A percentile compares a stretch with the other conserved stretches of the same genome.
phyloP scores from a whole-genome alignment of 352 stramenopile species.

The Thraustochytrium striatum region DNA sequence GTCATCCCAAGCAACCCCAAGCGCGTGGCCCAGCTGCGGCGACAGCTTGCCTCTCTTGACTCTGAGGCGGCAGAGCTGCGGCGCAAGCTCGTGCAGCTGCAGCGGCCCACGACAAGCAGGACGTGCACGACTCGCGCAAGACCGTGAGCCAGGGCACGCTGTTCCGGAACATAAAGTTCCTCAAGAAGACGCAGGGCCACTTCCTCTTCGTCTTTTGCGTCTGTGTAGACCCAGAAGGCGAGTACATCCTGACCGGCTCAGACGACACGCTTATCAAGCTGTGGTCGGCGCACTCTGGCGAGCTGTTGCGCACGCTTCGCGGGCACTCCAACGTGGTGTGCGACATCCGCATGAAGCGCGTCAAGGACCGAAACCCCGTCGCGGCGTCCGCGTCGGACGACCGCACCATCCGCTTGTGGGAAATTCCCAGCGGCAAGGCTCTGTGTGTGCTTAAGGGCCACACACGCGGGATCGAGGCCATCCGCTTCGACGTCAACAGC shows the following conservation, averaged over 20 bases:
- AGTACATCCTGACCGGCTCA: conserved; percentile 21
- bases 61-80: not conserved
- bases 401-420: conserved; percentile 68
- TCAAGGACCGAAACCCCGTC: conserved; percentile 39
- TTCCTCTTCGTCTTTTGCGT: conserved; percentile 35
- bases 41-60: not conserved
- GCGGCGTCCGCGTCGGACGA: conserved; percentile 71
- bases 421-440: conserved; percentile 62
- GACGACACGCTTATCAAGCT: conserved; percentile 39
- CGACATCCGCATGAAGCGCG: conserved; percentile 21
- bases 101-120: not conserved
- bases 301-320: conserved; percentile 19
- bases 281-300: conserved; percentile 22
- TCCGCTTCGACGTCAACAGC: conserved; percentile 33
- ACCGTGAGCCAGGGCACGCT: not conserved
- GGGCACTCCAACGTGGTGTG: conserved; percentile 28
- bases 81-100: not conserved
- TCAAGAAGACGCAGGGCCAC: conserved; percentile 44
- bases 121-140: conserved; percentile 17
- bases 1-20: not conserved
- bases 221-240: conserved; percentile 22
- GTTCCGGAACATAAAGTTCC: conserved; percentile 34
- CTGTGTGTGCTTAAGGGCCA: conserved; percentile 64
- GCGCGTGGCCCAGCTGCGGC: not conserved
- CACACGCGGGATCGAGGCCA: conserved; percentile 15